A percentile compares a stretch with the other conserved stretches of the same genome.
These are phyloP conservation scores for Anthoceros angustus DNA, from an alignment of 225 moss, liverwort and hornwort species.

Conservation along the genomic window DNA sequence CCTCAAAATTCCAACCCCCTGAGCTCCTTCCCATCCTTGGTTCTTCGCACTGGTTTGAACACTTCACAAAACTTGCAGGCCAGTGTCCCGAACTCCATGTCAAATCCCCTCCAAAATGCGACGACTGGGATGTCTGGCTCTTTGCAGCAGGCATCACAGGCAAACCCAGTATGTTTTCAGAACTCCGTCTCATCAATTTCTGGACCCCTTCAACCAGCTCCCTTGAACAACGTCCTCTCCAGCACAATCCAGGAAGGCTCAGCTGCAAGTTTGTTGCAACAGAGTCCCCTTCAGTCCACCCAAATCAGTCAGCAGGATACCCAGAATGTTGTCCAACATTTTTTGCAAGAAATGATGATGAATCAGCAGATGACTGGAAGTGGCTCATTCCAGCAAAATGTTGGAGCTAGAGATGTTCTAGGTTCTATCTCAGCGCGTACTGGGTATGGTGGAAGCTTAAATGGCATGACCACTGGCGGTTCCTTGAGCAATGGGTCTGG, in stretches of 20 bases:
- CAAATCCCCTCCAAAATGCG: conserved; percentile 46
- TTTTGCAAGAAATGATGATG: conserved; percentile 97
- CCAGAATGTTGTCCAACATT: conserved; percentile 60
- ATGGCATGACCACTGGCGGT: conserved; percentile 22
- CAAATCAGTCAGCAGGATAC: conserved; percentile 48
- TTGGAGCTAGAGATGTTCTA: conserved; percentile 32
- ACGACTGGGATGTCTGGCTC: conserved; percentile 35
- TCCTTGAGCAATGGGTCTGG: conserved; percentile 46
- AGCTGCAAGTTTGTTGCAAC: conserved; percentile 48
- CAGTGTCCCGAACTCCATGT: conserved; percentile 36
- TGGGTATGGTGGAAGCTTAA: conserved; percentile 23
- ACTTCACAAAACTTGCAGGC: conserved; percentile 69
- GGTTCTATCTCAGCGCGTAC: conserved; percentile 42
- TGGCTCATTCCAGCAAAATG: conserved; percentile 36
- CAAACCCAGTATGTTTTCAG: conserved; percentile 85
- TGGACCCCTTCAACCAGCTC: conserved; percentile 47
- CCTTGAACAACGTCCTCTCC: conserved; percentile 36
- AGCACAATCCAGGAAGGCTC: conserved; percentile 56
- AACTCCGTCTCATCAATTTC: conserved; percentile 73
- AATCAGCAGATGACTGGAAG: conserved; percentile 58
- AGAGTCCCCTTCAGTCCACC: conserved; percentile 26
- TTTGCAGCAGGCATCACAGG: conserved; percentile 55
- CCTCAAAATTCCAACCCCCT: conserved; percentile 51
- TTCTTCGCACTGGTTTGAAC: conserved; percentile 62
- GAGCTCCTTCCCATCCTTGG: conserved; percentile 45